These are phyloP conservation scores for Dinochytrium kinnereticum DNA, from an alignment of 371 early-diverging fungal species.

Conservation along the genomic window DNA sequence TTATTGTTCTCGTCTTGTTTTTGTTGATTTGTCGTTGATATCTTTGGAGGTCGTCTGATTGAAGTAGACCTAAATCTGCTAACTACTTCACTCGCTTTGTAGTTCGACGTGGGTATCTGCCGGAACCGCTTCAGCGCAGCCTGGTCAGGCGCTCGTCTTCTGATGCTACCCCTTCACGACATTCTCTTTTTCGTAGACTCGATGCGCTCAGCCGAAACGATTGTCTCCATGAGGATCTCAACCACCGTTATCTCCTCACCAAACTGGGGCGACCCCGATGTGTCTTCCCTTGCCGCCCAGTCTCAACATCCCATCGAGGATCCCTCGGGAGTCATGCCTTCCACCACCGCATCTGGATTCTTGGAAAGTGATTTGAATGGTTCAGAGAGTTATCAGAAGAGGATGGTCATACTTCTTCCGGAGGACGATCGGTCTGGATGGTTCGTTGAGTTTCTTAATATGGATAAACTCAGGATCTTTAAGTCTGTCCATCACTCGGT, in stretches of 20 bases:
- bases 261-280: constrained; percentile 5
- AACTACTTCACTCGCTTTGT: not conserved
- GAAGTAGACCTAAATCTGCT: too few species aligned
- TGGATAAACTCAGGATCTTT: constrained; percentile 2
- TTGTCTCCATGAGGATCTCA: constrained; percentile 5
- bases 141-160: not conserved
- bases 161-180: constrained; percentile 10
- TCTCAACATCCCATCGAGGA: not conserved
- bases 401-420: constrained; percentile 9
- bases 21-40: not conserved
- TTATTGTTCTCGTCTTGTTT: too few species aligned
- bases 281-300: not conserved
- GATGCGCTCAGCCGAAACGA: constrained; percentile 4
- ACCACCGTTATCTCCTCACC: not conserved
- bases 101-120: constrained; percentile 17
- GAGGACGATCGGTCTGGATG: not conserved
- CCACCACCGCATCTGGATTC: not conserved
- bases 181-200: constrained; percentile 17
- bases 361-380: not conserved
- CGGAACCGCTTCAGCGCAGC: constrained; percentile 3
- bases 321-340: not conserved
- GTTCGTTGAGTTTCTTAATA: constrained; percentile 9
- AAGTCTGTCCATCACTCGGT: not conserved
- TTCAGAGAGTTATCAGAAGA: not conserved
- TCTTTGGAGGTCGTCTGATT: not conserved